Evolutionary conservation across 202 grass and related monocot genomes (phyloP).

Genomic region (Schoenoplectus tabernaemontani): DNA sequence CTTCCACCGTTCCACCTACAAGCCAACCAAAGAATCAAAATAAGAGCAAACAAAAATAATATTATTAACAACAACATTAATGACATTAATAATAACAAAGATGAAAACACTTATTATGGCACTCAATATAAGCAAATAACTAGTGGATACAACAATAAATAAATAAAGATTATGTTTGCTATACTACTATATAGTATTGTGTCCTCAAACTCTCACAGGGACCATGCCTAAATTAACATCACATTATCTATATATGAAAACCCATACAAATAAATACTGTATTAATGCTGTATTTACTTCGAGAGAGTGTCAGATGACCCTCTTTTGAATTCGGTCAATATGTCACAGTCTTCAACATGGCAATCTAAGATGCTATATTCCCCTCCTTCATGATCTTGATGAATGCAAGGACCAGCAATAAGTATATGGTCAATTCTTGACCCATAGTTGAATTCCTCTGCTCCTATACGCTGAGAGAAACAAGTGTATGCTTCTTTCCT

Average conservation of each 20-base stretch:
- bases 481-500: constrained; percentile 79
- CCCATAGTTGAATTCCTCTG: constrained; percentile 95
- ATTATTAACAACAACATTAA: not conserved
- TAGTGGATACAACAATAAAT: not conserved
- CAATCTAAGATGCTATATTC: constrained; percentile 60
- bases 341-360: constrained; percentile 87
- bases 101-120: not conserved
- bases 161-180: not conserved
- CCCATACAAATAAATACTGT: not conserved
- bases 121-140: constrained; percentile 1
- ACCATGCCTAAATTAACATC: not conserved
- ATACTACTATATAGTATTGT: not conserved
- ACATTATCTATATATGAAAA: not conserved
- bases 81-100: not conserved
- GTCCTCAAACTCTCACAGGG: not conserved
- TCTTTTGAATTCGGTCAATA: constrained; percentile 74
- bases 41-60: constrained; percentile 1
- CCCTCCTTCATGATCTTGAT: constrained; percentile 38
- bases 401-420: constrained; percentile 65
- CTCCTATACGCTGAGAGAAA: constrained; percentile 72
- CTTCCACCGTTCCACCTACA: constrained; percentile 94
- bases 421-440: constrained; percentile 94
- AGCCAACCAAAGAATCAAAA: constrained; percentile 29
- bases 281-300: constrained; percentile 51
- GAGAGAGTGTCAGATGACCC: constrained; percentile 54